Base-by-base conservation (phyloP, 495 filamentous ascomycete genomes). In the Xylaria sp. region DNA sequence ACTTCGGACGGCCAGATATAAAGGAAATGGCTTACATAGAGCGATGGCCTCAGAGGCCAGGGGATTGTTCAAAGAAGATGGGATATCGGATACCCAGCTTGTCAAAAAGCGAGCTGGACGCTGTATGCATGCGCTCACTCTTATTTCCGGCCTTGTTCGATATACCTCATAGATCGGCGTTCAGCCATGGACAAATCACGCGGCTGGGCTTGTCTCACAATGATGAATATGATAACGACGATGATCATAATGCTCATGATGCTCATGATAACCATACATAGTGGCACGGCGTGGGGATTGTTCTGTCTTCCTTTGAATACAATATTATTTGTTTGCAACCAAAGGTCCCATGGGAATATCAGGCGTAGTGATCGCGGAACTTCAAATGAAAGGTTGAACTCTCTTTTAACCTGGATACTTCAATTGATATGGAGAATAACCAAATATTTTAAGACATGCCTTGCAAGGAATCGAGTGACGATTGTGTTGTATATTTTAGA, bases 181-280 rank as follows among this genome's bases (percentile, higher is more conserved):
- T n/a, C 37, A 31, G 50, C 48, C 48, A 65, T 40, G 53, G 57
- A 41, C 41, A 57, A 11, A 61, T 35, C 37, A 8, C 43, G 43
- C 41, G 59, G 37, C 15, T 44, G 41, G 50, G 58, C 50, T 50
- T 40, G 21, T 58, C 21, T 65, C 52, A 63, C 44, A 53, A 62
- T 67, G 44, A 76, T 71, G 72, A 73, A 35, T 61, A 75, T 61
- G 66, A 76, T 58, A 33, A 74, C 31, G 71, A 72, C 63, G 33
- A 77, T 57, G 72, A 74, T 69, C 59, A 76, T 35, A 68, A 70
- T 40, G 52, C 33, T 69, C 50, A 61, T 61, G 61, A 72, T 31
- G n/a, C 52, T 40, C 29, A 53, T 53, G 5, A n/a, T n/a, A n/a
- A n/a, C n/a, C 19, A 71, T 71, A 64, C 21, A 70, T 46, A 59